Conservation (phyloP, 768 basidiomycete species). For the Boletus reticulatus region DNA sequence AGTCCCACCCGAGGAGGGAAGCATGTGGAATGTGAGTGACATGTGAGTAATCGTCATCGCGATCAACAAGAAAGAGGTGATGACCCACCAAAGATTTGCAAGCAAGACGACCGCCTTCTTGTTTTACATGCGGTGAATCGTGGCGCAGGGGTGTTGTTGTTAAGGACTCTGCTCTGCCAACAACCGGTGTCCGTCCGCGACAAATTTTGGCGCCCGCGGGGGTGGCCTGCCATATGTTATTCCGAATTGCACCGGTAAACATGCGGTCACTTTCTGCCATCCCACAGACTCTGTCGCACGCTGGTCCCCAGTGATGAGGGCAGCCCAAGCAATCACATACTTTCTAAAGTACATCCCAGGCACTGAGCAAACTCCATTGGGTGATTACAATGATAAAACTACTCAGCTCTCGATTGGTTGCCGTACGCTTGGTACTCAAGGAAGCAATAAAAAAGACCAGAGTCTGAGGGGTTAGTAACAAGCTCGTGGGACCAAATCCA, state of each 20-base stretch:
- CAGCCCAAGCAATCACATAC: neutral
- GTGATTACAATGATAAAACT: conserved; percentile 5
- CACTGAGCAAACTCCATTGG: conserved; percentile 9
- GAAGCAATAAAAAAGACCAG: neutral
- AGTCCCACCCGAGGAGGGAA: neutral
- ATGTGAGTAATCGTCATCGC: neutral
- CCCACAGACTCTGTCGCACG: neutral
- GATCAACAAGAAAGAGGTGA: neutral
- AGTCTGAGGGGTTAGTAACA: neutral
- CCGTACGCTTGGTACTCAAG: neutral
- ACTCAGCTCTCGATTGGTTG: conserved; percentile 4
- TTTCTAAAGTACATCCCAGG: neutral
- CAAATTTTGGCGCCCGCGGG: neutral
- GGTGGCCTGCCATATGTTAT: neutral
- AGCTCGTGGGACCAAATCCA: neutral
- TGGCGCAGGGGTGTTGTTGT: neutral
- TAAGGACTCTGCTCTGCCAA: neutral
- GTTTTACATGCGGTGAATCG: too few relatives aligned
- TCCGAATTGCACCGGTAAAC: neutral
- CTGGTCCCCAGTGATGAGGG: neutral
- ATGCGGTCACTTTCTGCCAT: neutral
- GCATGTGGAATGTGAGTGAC: neutral
- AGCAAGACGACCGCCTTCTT: too few relatives aligned
- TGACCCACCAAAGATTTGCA: too few relatives aligned
- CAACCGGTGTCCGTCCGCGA: neutral